A percentile compares a stretch with the other conserved stretches of the same genome.
phyloP scores from a whole-genome alignment of 2,329 filamentous ascomycete species.

The Hypoxylon sp. region DNA sequence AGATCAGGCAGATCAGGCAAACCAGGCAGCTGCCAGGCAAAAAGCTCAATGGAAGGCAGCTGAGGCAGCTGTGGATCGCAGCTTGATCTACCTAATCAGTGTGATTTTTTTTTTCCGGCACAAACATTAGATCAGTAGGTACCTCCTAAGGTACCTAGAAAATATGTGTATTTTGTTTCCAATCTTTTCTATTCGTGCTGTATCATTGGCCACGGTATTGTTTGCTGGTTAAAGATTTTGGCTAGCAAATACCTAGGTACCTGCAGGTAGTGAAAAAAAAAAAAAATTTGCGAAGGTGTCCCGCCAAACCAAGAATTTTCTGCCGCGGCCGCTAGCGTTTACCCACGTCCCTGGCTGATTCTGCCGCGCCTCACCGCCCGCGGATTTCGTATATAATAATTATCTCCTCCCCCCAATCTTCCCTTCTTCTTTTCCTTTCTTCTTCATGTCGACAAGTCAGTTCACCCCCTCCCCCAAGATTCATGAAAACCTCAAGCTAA shows the following conservation, averaged over 20 bases:
- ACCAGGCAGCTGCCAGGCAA: neutral
- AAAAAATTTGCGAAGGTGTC: neutral
- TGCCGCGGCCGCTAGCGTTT: neutral
- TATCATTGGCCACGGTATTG: no score
- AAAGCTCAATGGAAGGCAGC: neutral
- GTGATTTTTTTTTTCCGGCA: no score
- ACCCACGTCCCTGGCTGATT: slow-evolving; percentile 10
- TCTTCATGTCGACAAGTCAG: slow-evolving; percentile 70
- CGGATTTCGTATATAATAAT: slow-evolving; percentile 51
- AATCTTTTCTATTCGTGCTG: no score
- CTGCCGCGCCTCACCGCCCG: slow-evolving; percentile 26
- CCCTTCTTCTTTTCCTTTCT: slow-evolving; percentile 54
- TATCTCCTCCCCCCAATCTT: slow-evolving; percentile 44
- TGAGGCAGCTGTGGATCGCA: no score
- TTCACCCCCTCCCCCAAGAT: slow-evolving; percentile 50
- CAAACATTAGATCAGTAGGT: no score
- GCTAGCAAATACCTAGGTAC: no score
- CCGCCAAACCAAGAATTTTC: neutral
- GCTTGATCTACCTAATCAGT: no score
- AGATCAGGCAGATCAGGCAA: neutral
- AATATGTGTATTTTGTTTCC: no score
- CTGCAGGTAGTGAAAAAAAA: no score
- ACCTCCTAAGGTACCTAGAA: no score
- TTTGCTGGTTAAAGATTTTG: no score
- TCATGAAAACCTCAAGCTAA: slow-evolving; percentile 26